These are phyloP conservation scores for Mycena alexandri DNA, from an alignment of 768 basidiomycete species.

Conservation along the genomic window DNA sequence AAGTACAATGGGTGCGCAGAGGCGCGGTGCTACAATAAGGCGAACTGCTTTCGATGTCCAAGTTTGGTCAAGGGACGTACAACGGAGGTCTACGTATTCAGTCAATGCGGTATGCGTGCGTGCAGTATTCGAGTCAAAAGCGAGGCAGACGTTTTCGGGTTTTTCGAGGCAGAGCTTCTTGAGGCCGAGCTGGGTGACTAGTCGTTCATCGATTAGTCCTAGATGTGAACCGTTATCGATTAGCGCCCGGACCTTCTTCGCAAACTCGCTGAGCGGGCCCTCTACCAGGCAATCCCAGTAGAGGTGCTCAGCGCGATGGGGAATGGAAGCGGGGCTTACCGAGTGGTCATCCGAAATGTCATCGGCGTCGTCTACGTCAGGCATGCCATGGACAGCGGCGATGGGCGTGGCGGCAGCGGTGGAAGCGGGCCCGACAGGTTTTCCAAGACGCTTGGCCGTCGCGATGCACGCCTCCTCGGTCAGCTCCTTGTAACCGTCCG, in stretches of 20 bases:
- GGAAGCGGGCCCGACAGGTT: too few relatives aligned
- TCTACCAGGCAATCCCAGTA: not conserved
- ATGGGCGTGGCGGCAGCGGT: too few relatives aligned
- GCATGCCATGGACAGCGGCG: not conserved
- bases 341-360: not conserved
- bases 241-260: not conserved
- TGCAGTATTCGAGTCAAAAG: not conserved
- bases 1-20: slow-evolving; percentile 10
- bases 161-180: too few relatives aligned
- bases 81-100: slow-evolving; percentile 2
- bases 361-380: not conserved
- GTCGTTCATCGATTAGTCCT: not conserved
- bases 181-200: too few relatives aligned
- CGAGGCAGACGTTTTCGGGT: too few relatives aligned
- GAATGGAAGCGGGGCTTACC: not conserved
- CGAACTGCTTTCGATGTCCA: slow-evolving; percentile 15
- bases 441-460: too few relatives aligned
- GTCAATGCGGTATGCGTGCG: not conserved
- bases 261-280: not conserved
- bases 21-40: not conserved
- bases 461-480: too few relatives aligned
- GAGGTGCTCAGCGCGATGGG: not conserved
- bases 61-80: not conserved
- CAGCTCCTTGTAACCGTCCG: too few relatives aligned
- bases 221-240: slow-evolving; percentile 31